Conservation (phyloP, 306 rosid genomes). For the Quercus parvula region DNA sequence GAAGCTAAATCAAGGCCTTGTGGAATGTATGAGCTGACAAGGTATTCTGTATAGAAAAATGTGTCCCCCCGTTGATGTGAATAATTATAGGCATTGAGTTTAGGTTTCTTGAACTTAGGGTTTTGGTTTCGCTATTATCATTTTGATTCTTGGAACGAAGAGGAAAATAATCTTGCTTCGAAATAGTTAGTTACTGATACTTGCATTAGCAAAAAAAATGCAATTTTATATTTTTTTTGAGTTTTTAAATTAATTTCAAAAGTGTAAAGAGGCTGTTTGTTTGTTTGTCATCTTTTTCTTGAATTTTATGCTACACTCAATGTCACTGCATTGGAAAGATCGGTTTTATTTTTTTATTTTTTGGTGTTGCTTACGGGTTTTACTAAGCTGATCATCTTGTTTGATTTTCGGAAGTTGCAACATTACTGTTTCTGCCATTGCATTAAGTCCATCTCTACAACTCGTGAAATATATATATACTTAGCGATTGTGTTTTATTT, state of each 20-base stretch:
- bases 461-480: no score
- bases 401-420: no score
- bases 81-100: neutral
- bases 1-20: no score
- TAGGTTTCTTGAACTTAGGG: conserved; percentile 32
- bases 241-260: neutral
- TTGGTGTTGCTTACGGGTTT: neutral
- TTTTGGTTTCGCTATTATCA: conserved; percentile 13
- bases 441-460: no score
- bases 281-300: neutral
- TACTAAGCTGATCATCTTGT: neutral
- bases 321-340: neutral
- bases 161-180: neutral
- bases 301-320: neutral
- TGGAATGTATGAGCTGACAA: no score
- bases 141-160: neutral
- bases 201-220: neutral
- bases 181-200: neutral
- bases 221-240: neutral
- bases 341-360: neutral
- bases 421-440: no score
- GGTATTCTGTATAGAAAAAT: neutral
- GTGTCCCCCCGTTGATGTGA: neutral
- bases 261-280: neutral
- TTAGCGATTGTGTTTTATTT: no score